Percentiles rank a stretch among this genome's conserved stretches.
These are phyloP conservation scores for Martensiomyces pterosporus DNA, from an alignment of 192 early-diverging fungal species.

Conservation along the genomic window DNA sequence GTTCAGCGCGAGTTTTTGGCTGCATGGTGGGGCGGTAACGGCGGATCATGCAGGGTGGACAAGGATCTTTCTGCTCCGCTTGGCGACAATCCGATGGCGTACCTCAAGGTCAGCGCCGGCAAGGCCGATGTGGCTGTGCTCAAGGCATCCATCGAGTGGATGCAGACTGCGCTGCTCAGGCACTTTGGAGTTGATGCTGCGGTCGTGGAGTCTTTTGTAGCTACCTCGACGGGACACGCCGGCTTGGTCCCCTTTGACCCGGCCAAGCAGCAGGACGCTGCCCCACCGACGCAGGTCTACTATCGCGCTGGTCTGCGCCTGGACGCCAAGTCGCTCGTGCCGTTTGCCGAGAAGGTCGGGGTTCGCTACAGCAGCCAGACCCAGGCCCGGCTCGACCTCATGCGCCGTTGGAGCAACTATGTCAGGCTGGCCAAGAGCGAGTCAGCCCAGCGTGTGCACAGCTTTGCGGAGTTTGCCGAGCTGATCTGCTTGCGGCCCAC, in stretches of 20 bases:
- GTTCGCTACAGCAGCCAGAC: slow-evolving; percentile 33
- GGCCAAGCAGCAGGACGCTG: too few relatives aligned
- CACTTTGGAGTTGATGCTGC: slow-evolving; percentile 3
- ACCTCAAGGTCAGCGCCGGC: too few relatives aligned
- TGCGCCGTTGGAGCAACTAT: slow-evolving; percentile 38
- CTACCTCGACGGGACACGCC: too few relatives aligned
- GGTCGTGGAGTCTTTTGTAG: slow-evolving; percentile 1
- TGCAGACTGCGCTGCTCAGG: slow-evolving; percentile 3
- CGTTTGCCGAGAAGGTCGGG: slow-evolving; percentile 29
- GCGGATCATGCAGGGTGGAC: not conserved
- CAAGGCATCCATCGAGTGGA: slow-evolving; percentile 4
- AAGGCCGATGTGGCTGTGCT: not conserved
- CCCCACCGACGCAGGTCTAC: too few relatives aligned
- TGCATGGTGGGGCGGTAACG: slow-evolving; percentile 41
- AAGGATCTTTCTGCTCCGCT: not conserved
- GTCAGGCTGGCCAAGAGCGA: not conserved
- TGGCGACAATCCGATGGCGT: not conserved
- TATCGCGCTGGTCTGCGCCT: slow-evolving; percentile 10
- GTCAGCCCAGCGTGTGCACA: too few relatives aligned
- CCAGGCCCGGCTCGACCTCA: slow-evolving; percentile 13
- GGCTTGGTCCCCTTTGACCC: too few relatives aligned
- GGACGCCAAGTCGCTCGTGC: slow-evolving; percentile 4
- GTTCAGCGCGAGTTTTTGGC: slow-evolving; percentile 51
- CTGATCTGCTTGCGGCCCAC: slow-evolving; percentile 8
- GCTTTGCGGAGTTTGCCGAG: slow-evolving; percentile 14